phyloP scores from a whole-genome alignment of 1,139 yeast genomes.

The Suhomyces bribrorum region DNA sequence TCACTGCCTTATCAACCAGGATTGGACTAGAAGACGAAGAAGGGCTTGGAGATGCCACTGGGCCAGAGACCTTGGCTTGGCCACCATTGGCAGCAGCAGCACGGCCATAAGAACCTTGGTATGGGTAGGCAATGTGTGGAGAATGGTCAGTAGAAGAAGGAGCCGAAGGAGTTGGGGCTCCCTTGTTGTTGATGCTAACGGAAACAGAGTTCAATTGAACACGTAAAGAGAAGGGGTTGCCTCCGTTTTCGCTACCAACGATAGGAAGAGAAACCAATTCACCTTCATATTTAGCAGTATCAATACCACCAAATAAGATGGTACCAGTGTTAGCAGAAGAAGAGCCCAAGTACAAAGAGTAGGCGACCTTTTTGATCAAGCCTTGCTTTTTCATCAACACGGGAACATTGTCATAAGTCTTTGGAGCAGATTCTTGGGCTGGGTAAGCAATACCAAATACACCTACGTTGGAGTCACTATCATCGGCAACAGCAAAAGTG shows the following conservation, averaged over 20 bases:
- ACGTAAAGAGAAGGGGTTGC: slow-evolving; percentile 20
- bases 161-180: slow-evolving; percentile 4
- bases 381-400: slow-evolving; percentile 28
- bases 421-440: slow-evolving; percentile 14
- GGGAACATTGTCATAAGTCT: slow-evolving; percentile 30
- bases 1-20: slow-evolving; percentile 22
- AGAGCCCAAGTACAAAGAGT: slow-evolving; percentile 24
- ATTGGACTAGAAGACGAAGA: slow-evolving; percentile 11
- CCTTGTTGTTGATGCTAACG: slow-evolving; percentile 6
- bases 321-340: slow-evolving; percentile 15
- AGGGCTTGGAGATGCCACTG: slow-evolving; percentile 2
- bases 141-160: slow-evolving; percentile 10
- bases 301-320: slow-evolving; percentile 27
- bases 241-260: slow-evolving; percentile 17
- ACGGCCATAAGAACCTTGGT: neutral
- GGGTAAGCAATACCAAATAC: slow-evolving; percentile 61
- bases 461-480: slow-evolving; percentile 54
- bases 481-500: slow-evolving; percentile 57
- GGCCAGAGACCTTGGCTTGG: neutral
- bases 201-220: slow-evolving; percentile 24
- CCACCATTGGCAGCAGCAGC: neutral
- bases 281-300: slow-evolving; percentile 35
- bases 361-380: slow-evolving; percentile 28
- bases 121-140: slow-evolving; percentile 9
- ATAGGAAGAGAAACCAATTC: slow-evolving; percentile 30